phyloP scores from a whole-genome alignment of 1,284 basidiomycete genomes.

The Boletellus dicymbophilus region DNA sequence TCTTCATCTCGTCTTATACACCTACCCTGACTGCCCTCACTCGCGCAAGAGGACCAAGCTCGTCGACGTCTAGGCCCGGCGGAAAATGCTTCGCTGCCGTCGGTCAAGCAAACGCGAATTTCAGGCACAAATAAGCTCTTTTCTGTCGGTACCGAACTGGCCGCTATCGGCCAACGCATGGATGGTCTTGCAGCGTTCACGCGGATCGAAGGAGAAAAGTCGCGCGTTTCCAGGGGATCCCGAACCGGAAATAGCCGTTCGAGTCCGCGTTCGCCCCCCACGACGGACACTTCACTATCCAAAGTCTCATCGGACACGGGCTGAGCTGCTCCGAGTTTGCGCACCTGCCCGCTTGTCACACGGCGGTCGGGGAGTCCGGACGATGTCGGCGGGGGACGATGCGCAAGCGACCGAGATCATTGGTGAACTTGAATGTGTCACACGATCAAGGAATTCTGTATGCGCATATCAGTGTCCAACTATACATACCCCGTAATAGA shows the following conservation, averaged over 20 bases:
- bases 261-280: slow-evolving; percentile 10
- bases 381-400: no score
- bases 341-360: slow-evolving; percentile 35
- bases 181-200: not conserved
- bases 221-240: slow-evolving; percentile 10
- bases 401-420: no score
- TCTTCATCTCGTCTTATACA: slow-evolving; percentile 37
- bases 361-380: slow-evolving; percentile 20
- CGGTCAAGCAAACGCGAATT: slow-evolving; percentile 8
- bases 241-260: slow-evolving; percentile 13
- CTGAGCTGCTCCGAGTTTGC: slow-evolving; percentile 30
- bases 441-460: no score
- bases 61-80: not conserved
- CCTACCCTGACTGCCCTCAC: slow-evolving; percentile 32
- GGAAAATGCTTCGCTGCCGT: slow-evolving; percentile 5
- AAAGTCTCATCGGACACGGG: slow-evolving; percentile 21
- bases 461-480: no score
- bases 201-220: not conserved
- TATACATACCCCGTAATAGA: no score
- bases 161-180: not conserved
- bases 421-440: no score
- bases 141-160: not conserved
- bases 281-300: slow-evolving; percentile 19
- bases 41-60: slow-evolving; percentile 1
- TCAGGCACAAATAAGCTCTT: not conserved